Evolutionary conservation across 192 early-diverging fungal genomes (phyloP).

Genomic region (Coemansia sp.): DNA sequence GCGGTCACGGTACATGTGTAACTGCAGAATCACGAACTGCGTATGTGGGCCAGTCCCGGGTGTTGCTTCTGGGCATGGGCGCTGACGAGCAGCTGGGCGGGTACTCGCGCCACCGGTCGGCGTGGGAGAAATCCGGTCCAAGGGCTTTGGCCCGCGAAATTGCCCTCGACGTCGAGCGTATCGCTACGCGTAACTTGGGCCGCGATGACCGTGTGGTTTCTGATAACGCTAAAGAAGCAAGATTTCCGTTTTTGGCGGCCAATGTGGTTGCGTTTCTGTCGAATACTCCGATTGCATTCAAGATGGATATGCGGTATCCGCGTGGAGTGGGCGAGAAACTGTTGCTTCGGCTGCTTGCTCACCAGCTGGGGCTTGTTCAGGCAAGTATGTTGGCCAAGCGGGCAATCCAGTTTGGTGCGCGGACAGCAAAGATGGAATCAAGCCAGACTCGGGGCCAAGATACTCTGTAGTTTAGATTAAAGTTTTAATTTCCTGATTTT

Average conservation of each 20-base stretch:
- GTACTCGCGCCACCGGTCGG: constrained; percentile 81
- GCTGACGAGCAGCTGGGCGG: constrained; percentile 95
- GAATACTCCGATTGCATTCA: constrained; percentile 69
- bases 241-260: constrained; percentile 84
- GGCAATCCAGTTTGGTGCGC: constrained; percentile 97
- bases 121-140: constrained; percentile 62
- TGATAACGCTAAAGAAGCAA: constrained; percentile 79
- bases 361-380: constrained; percentile 61
- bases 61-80: constrained; percentile 85
- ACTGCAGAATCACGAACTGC: neutral
- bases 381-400: constrained; percentile 73
- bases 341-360: constrained; percentile 73
- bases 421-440: constrained; percentile 88
- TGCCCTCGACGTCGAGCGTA: constrained; percentile 81
- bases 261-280: constrained; percentile 68
- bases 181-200: constrained; percentile 85
- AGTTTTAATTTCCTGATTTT: neutral
- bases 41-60: constrained; percentile 69
- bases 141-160: constrained; percentile 69
- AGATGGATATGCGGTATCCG: constrained; percentile 77
- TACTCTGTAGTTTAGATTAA: constrained; percentile 7
- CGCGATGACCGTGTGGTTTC: constrained; percentile 92
- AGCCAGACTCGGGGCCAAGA: constrained; percentile 37
- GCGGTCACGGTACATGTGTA: constrained; percentile 64
- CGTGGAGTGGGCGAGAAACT: constrained; percentile 90